Percentiles rank a stretch among this genome's conserved stretches.
phyloP scores from a whole-genome alignment of 371 early-diverging fungal genomes.

The Quaeritorhiza haematococci region DNA sequence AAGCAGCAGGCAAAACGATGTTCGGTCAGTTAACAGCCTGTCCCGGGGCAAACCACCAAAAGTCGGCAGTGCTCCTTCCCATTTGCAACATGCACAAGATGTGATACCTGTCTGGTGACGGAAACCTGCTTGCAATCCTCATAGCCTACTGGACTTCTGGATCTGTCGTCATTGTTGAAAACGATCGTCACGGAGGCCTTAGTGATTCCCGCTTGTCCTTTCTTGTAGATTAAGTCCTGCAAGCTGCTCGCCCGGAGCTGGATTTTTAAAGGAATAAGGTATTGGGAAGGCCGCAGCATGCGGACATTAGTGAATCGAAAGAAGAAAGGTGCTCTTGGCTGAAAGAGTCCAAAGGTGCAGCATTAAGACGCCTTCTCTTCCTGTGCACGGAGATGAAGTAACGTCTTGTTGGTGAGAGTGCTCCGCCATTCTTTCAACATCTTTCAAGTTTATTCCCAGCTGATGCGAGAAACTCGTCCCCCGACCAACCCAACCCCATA shows the following conservation, averaged over 20 bases:
- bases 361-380: too few relatives aligned
- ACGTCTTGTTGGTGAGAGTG: not conserved
- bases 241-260: constrained; percentile 91
- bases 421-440: too few relatives aligned
- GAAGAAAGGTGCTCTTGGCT: too few relatives aligned
- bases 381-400: too few relatives aligned
- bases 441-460: too few relatives aligned
- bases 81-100: not conserved
- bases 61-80: not conserved
- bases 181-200: constrained; percentile 96
- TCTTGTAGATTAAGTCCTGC: constrained; percentile 95
- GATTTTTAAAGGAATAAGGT: not conserved
- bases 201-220: constrained; percentile 94
- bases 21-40: not conserved
- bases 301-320: not conserved
- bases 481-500: too few relatives aligned
- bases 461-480: too few relatives aligned
- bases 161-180: constrained; percentile 87
- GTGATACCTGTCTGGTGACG: constrained; percentile 86
- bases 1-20: not conserved
- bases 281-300: not conserved
- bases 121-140: constrained; percentile 82
- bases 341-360: too few relatives aligned
- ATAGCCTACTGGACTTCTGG: constrained; percentile 86
- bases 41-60: too few relatives aligned